Evolutionary conservation across 768 basidiomycete species (phyloP), one percentile per base, ranked within the genome.

Genomic region (Mycena vulgaris): DNA sequence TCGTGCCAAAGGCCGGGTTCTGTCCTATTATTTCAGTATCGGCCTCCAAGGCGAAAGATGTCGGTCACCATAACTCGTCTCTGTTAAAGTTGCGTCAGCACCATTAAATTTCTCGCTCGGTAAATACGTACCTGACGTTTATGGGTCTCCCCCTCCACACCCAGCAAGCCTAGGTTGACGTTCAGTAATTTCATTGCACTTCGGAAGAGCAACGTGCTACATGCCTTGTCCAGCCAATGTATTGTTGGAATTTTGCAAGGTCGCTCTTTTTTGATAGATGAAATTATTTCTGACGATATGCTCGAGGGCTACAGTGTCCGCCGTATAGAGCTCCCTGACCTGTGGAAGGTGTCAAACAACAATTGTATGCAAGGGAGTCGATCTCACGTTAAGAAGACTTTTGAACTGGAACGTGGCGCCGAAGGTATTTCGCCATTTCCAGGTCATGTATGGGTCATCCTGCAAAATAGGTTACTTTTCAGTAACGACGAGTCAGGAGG

Each of bases 1-100:
- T 75, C 1, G 81, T 80, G 5, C 85, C 83, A 47, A 86, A 86
- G 2, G 84, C 83, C 3, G 84, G 85, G 56, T 85, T 86, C 85
- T 83, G 42, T n/a, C n/a, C n/a, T n/a, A n/a, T n/a, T n/a, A n/a
- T n/a, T n/a, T n/a, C n/a, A n/a, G n/a, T n/a, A n/a, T n/a, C n/a
- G n/a, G n/a, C n/a, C n/a, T n/a, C n/a, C n/a, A n/a, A n/a, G n/a
- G n/a, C n/a, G n/a, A n/a, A n/a, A n/a, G n/a, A n/a, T n/a, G n/a
- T n/a, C n/a, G n/a, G n/a, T n/a, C n/a, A n/a, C n/a, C n/a, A n/a
- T n/a, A n/a, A n/a, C n/a, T n/a, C n/a, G n/a, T n/a, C n/a, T n/a
- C n/a, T n/a, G n/a, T n/a, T n/a, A n/a, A n/a, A n/a, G n/a, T n/a
- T n/a, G n/a, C n/a, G n/a, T n/a, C n/a, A n/a, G n/a, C n/a, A n/a